Percentiles rank a stretch among this genome's conserved stretches.
phyloP scores from a whole-genome alignment of 495 filamentous ascomycete genomes.

The Podospora pseudocomata region DNA sequence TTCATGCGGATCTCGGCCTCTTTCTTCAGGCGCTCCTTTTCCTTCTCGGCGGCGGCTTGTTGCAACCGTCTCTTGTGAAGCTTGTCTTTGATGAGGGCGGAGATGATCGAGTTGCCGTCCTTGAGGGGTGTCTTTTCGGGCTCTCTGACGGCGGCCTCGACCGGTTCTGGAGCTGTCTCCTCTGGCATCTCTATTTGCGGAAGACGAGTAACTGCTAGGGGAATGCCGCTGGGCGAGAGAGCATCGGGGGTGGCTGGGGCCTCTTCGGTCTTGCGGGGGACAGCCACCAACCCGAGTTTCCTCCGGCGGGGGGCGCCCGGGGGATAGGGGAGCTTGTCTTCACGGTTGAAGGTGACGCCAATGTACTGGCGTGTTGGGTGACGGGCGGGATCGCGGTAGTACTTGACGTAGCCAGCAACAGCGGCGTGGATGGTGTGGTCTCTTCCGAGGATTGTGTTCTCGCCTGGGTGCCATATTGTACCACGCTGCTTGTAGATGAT shows the following conservation, averaged over 20 bases:
- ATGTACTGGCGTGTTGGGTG: slow-evolving; percentile 88
- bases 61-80: slow-evolving; percentile 31
- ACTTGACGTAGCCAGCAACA: slow-evolving; percentile 84
- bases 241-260: slow-evolving; percentile 20
- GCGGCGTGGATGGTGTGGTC: slow-evolving; percentile 95
- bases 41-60: slow-evolving; percentile 34
- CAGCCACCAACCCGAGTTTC: slow-evolving; percentile 64
- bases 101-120: slow-evolving; percentile 26
- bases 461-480: slow-evolving; percentile 88
- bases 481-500: slow-evolving; percentile 98
- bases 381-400: slow-evolving; percentile 78
- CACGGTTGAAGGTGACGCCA: slow-evolving; percentile 78
- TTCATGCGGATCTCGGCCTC: slow-evolving; percentile 28
- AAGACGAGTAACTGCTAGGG: slow-evolving; percentile 39
- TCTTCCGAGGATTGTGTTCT: slow-evolving; percentile 90
- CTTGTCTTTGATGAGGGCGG: slow-evolving; percentile 38
- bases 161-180: not conserved
- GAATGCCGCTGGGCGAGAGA: slow-evolving; percentile 43
- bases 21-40: slow-evolving; percentile 19
- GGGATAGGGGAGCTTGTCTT: slow-evolving; percentile 69
- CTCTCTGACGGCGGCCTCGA: not conserved
- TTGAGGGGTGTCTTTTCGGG: slow-evolving; percentile 6
- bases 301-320: slow-evolving; percentile 62
- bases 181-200: slow-evolving; percentile 20
- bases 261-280: slow-evolving; percentile 30